Base-by-base conservation (phyloP, 768 basidiomycete genomes). In the Mycena capillaripes region DNA sequence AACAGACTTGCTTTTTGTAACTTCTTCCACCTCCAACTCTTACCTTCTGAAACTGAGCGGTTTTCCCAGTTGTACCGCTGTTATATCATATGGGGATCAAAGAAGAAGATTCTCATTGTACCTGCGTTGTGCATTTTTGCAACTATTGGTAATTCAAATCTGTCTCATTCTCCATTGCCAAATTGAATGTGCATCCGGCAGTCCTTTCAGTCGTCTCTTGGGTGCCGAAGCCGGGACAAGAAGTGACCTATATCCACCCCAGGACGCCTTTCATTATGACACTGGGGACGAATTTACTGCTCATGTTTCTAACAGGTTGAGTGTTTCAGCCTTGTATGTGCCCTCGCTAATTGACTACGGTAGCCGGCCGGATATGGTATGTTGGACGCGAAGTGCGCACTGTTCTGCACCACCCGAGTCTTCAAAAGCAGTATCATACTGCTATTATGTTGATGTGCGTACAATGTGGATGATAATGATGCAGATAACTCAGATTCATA, bases 1-100 rank as follows among this genome's bases (percentile, higher is more conserved):
- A n/a, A 46, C 59, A 29, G 59, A 60, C 17, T 44, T 60, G 59
- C 59, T 60, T 46, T 30, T 60, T 44, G 59, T 60, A 60, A 60
- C 25, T 17, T 58, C 36, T 40, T 58, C 57, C 21, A 40, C 36
- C 36, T 4, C 12, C 27, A 7, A 19, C 4, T 46, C 59, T 8
- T 42, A 12, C 59, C 5, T 21, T 1, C 40, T 2, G 4, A 14
- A 42, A 44, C 40, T 46, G 59, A 60, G 3, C 21, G 14, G 25
- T 1, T 23, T 30, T 60, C 42, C 27, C 42, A 60, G 59, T 14
- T 60, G 12, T 60, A 60, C 23, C 59, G 59, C n/a, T 60, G 59
- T 60, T 60, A 60, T 14, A 8, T 42, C 17, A 42, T 42, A 46
- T 60, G 61, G 62, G 62, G 62, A 11, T 64, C 62, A 25, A 48